Evolutionary conservation across 2,329 filamentous ascomycete genomes (phyloP).

Genomic region (Macrophomina pseudophaseolina): DNA sequence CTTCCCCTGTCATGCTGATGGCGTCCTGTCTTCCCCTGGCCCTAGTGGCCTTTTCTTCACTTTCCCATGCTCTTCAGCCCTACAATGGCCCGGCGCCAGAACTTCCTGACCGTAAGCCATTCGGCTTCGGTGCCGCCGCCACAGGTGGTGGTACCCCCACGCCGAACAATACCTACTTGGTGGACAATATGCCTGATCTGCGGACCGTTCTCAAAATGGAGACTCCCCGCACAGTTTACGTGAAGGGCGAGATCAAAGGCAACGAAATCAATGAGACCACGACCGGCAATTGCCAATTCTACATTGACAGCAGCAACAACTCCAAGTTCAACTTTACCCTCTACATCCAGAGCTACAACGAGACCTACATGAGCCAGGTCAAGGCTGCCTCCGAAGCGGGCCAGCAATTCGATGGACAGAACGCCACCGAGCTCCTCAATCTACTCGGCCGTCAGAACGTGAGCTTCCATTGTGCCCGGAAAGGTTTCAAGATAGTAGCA

Average conservation of each 20-base stretch:
- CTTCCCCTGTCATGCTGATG: not conserved
- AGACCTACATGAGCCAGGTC: not conserved
- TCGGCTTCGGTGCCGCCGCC: conserved; percentile 18
- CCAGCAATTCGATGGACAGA: conserved; percentile 1
- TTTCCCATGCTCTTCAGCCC: conserved; percentile 7
- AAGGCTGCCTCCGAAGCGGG: conserved; percentile 2
- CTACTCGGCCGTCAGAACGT: conserved; percentile 11
- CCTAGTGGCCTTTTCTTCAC: not conserved
- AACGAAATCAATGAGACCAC: conserved; percentile 14
- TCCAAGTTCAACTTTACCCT: conserved; percentile 15
- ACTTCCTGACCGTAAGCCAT: conserved; percentile 1
- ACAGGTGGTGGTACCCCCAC: conserved; percentile 16
- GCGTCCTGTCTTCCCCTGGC: not conserved
- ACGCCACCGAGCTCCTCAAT: conserved; percentile 16
- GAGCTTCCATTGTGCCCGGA: too few species aligned
- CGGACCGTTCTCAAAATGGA: conserved; percentile 18
- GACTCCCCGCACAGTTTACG: conserved; percentile 16
- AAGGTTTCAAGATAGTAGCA: not conserved
- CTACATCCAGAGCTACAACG: conserved; percentile 7
- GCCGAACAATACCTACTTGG: conserved; percentile 15
- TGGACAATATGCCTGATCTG: conserved; percentile 24
- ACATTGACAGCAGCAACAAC: conserved; percentile 18
- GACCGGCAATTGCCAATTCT: conserved; percentile 12
- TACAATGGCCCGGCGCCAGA: conserved; percentile 17
- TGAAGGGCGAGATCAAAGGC: conserved; percentile 22